A percentile compares a stretch with the other conserved stretches of the same genome.
Conservation (phyloP, 805 yeast genomes). For the Schwanniomyces yamadae region DNA sequence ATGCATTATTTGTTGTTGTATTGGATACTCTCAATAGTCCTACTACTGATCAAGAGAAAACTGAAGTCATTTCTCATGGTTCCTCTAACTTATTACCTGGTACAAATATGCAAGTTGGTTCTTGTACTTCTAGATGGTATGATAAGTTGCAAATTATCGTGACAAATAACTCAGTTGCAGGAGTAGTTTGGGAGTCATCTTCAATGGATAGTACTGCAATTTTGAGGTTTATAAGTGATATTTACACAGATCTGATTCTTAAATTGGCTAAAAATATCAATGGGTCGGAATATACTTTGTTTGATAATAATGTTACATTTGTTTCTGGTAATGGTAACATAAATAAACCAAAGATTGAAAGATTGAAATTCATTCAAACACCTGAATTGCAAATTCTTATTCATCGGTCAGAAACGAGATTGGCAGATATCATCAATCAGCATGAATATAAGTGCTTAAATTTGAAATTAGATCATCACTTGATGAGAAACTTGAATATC, state of each 20-base stretch:
- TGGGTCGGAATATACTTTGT: constrained; percentile 55
- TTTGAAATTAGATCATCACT: constrained; percentile 34
- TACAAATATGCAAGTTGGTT: constrained; percentile 52
- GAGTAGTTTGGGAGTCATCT: constrained; percentile 58
- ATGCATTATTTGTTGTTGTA: constrained; percentile 51
- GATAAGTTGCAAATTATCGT: constrained; percentile 56
- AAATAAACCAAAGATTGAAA: constrained; percentile 33
- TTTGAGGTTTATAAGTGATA: constrained; percentile 54
- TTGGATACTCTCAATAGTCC: constrained; percentile 48
- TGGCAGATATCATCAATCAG: constrained; percentile 57
- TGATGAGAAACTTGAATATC: constrained; percentile 39
- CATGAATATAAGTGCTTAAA: constrained; percentile 50
- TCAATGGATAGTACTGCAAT: constrained; percentile 61
- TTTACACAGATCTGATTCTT: constrained; percentile 56
- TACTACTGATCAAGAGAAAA: constrained; percentile 45
- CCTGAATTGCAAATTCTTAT: constrained; percentile 48
- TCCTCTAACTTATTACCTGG: constrained; percentile 41
- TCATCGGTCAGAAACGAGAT: constrained; percentile 56
- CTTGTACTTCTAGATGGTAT: constrained; percentile 60
- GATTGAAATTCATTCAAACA: constrained; percentile 37
- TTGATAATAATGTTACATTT: constrained; percentile 38
- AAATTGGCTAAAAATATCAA: constrained; percentile 58
- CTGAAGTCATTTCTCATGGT: constrained; percentile 52
- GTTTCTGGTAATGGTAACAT: constrained; percentile 36
- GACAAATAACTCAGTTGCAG: constrained; percentile 56